Conservation (phyloP, 371 early-diverging fungal species). For the Mortierella sp. region DNA sequence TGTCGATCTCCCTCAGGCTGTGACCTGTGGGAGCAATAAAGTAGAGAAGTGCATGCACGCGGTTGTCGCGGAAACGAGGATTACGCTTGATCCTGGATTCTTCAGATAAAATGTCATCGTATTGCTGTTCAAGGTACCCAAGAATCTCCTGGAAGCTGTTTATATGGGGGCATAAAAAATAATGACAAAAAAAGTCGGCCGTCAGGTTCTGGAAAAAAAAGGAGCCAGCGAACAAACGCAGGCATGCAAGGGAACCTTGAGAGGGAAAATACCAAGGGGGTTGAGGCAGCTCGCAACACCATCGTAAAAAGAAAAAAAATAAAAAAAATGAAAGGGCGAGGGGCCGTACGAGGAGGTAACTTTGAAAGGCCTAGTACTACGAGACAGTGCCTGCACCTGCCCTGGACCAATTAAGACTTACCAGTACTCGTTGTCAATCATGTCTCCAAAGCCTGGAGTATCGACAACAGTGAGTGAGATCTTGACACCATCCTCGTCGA, state of each 20-base stretch:
- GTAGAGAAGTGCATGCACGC: conserved; percentile 97
- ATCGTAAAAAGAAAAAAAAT: background rate
- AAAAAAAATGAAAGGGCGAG: background rate
- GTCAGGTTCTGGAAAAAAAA: background rate
- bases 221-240: background rate
- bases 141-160: conserved; percentile 85
- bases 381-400: background rate
- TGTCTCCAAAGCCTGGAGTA: conserved; percentile 98
- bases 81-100: conserved; percentile 96
- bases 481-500: conserved; percentile 96
- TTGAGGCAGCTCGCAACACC: too few species aligned
- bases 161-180: background rate
- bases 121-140: conserved; percentile 93
- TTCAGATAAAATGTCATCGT: conserved; percentile 95
- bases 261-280: background rate
- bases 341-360: background rate
- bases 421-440: conserved; percentile 85
- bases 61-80: conserved; percentile 96
- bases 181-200: background rate
- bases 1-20: conserved; percentile 95
- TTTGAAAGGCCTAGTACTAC: background rate
- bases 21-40: conserved; percentile 98
- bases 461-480: conserved; percentile 90
- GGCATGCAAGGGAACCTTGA: conserved; percentile 28
- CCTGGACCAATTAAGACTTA: conserved; percentile 41